phyloP scores from a whole-genome alignment of 176 grass and related monocot species.

The Carex myosuroides region DNA sequence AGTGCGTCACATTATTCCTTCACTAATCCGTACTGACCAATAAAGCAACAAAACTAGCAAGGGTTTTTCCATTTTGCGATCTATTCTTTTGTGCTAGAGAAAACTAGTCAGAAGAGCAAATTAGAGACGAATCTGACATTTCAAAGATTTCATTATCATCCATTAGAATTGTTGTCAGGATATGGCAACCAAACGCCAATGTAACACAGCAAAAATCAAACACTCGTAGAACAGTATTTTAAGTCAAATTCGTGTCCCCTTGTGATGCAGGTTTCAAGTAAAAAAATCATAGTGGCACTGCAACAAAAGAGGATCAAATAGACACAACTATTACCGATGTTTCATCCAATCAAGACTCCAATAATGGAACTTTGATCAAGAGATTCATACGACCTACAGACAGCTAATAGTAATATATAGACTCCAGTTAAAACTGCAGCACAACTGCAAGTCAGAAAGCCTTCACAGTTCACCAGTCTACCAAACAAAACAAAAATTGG shows the following conservation, averaged over 20 bases:
- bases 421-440: constrained; percentile 13
- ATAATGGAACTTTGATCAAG: neutral
- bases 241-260: neutral
- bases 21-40: neutral
- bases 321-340: neutral
- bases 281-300: neutral
- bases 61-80: neutral
- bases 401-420: neutral
- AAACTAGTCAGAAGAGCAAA: neutral
- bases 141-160: neutral
- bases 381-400: constrained; percentile 2
- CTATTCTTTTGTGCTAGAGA: neutral
- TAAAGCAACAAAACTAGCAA: neutral
- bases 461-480: neutral
- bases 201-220: neutral
- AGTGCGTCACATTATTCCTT: too few relatives aligned
- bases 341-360: neutral
- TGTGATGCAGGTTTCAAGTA: neutral
- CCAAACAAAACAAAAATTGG: constrained; percentile 4
- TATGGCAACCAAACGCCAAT: neutral
- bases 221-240: neutral
- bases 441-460: constrained; percentile 10
- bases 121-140: neutral
- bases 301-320: neutral
- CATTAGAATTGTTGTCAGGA: neutral